Base-by-base conservation (phyloP, 176 grass and related monocot species). In the Triticum dicoccoides region DNA sequence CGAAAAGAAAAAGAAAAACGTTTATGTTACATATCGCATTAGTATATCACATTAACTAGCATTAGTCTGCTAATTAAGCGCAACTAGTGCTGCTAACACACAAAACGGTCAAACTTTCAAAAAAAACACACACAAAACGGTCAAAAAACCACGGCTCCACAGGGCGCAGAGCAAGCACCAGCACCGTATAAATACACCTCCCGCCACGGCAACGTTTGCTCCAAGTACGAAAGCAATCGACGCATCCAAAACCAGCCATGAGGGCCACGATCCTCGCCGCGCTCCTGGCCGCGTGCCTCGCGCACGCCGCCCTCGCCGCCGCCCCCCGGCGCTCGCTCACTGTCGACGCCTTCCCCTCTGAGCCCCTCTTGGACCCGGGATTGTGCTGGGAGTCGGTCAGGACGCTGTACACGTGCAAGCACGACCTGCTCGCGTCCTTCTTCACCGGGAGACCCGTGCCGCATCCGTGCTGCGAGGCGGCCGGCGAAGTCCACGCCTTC, bases 331-430 rank as follows among this genome's bases (percentile, higher is more conserved):
- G 82, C 68, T 66, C 59, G 20, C 87, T 85, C 18, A 23, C 67
- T 41, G 27, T 42, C 66, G 76, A 39, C 77, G 3, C 69, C 41
- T 15, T 77, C 73, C 38, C 79, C 13, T 23, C 61, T 8, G 45
- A 59, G 8, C 32, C 42, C 5, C 39, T 33, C 3, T 38, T 77
- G 74, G 82, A 73, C 58, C 79, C 59, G 42, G 82, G 61, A 33
- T 42, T 29, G 76, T 89, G 87, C 82, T 54, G 82, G 67, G 42
- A 89, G 32, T 54, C 76, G 29, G 18, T 89, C 41, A 11, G 30
- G 82, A 30, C 67, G 76, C 76, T 89, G 87, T 23, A 67, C 76
- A 3, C 6, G 32, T 72, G 87, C 87, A 89, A 84, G 82, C 76
- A 65, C 76, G 68, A 41, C 54, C 42, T 84, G 17, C 66, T 84